Evolutionary conservation across 352 stramenopile genomes (phyloP), one percentile per base, ranked within the genome.

Genomic region (Pythium sukuiense): DNA sequence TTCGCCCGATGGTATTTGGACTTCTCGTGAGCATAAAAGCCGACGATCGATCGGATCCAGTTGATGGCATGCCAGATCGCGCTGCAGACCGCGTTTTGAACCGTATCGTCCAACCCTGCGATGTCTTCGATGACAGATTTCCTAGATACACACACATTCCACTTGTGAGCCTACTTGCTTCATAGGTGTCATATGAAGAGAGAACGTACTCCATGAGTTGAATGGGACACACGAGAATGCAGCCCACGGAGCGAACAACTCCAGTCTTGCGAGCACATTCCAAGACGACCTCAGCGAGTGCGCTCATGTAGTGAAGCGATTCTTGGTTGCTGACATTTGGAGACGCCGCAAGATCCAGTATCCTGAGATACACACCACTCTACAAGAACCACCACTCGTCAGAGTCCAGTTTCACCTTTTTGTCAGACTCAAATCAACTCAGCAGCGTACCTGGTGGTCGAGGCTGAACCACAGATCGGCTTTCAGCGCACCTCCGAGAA

Each of bases 1-100:
- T 77, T 83, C 6, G 11, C 48, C 14, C 59, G 55, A 27, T 80
- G 78, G 29, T 74, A 80, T 2, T 76, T 55, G 18, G 54, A 63
- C 20, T 37, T 63, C 35, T 87, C 73, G 57, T 45, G 59, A 3
- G 73, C 67, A 55, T 87, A 88, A 20, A 84, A 87, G 20, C 83
- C 85, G 26, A 90, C 39, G 20, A 90, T 72, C 24, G 78, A 69
- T 48, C 81, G 79, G n/a, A 85, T 76, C 81, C 81, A 90, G 29
- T 88, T 88, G 45, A 88, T 67, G 6, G 77, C 64, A 54, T 87
- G 70, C 81, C 81, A 90, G 11, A 90, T 59, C 9, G 69, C 71
- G 7, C 58, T 63, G 55, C 79, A 88, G 6, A 90, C 57, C 1
- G 66, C 73, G 56, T 81, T 74, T 35, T 88, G 80, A 12, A 57